Conservation (phyloP, 805 yeast species). For the Kluyveromyces nonfermentans region DNA sequence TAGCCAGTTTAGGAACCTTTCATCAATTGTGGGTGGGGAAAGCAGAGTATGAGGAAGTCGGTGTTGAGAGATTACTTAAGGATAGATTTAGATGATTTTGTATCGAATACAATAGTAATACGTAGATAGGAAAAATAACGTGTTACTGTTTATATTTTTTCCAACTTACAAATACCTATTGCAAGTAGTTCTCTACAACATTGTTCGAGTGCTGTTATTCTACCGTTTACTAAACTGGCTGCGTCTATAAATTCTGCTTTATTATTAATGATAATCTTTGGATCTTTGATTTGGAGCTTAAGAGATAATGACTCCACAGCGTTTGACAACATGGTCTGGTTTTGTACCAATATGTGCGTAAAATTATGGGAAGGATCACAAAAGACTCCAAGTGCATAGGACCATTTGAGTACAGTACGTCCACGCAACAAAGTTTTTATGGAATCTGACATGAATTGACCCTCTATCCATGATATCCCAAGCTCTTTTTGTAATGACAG, state of each 20-base stretch:
- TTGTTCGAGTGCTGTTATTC: constrained; percentile 31
- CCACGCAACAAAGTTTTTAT: constrained; percentile 56
- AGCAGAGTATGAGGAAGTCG: constrained; percentile 81
- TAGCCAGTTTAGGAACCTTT: constrained; percentile 84
- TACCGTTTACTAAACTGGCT: constrained; percentile 28
- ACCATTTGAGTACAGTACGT: constrained; percentile 78
- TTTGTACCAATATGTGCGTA: constrained; percentile 57
- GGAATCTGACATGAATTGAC: constrained; percentile 72
- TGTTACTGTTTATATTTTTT: neutral
- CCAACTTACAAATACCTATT: constrained; percentile 23
- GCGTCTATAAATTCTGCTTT: constrained; percentile 32
- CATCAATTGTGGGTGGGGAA: constrained; percentile 92
- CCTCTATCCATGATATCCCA: constrained; percentile 77
- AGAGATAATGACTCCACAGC: constrained; percentile 64
- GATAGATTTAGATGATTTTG: constrained; percentile 64
- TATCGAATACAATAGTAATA: neutral
- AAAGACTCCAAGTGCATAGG: constrained; percentile 73
- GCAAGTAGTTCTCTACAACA: constrained; percentile 30
- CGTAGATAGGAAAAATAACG: neutral
- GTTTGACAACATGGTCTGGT: constrained; percentile 52
- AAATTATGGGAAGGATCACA: constrained; percentile 42
- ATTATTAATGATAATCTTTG: constrained; percentile 27
- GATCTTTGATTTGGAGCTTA: constrained; percentile 39
- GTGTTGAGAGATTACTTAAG: constrained; percentile 66
- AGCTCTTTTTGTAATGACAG: constrained; percentile 52